These are phyloP conservation scores for Ascochyta viciae-villosae DNA, from an alignment of 2,329 filamentous ascomycete species.

Conservation along the genomic window DNA sequence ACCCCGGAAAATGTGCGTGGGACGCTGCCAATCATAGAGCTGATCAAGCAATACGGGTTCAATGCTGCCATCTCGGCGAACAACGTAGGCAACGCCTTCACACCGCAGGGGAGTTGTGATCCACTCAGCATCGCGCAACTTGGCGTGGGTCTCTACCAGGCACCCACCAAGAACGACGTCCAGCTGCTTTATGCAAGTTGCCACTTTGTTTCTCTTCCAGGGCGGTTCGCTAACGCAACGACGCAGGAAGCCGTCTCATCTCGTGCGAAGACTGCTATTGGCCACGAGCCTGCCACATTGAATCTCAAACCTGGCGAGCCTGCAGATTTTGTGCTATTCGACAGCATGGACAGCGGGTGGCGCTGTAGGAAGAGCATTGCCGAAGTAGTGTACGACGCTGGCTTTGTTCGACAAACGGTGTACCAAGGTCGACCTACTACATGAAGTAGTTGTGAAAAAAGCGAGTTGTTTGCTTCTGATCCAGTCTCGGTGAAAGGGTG, in stretches of 20 bases:
- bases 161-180: constrained; percentile 66
- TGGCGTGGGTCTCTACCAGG: constrained; percentile 57
- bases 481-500: background rate
- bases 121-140: constrained; percentile 66
- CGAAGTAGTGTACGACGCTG: constrained; percentile 56
- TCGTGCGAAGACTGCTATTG: constrained; percentile 54
- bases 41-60: constrained; percentile 66
- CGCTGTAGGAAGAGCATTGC: constrained; percentile 50
- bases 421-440: constrained; percentile 25
- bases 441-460: background rate
- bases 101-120: constrained; percentile 72
- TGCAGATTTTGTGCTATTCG: constrained; percentile 55
- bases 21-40: constrained; percentile 66
- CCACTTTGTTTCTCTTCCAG: constrained; percentile 5
- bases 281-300: constrained; percentile 37
- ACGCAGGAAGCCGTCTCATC: constrained; percentile 58
- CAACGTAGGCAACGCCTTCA: constrained; percentile 78
- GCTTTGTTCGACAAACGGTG: constrained; percentile 41
- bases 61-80: constrained; percentile 71
- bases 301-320: constrained; percentile 44
- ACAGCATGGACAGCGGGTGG: constrained; percentile 48
- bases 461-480: background rate
- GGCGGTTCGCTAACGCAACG: constrained; percentile 21
- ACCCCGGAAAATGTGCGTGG: constrained; percentile 58
- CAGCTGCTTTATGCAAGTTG: constrained; percentile 63